phyloP scores from a whole-genome alignment of 305 asterid species.

The Fraxinus velutina region DNA sequence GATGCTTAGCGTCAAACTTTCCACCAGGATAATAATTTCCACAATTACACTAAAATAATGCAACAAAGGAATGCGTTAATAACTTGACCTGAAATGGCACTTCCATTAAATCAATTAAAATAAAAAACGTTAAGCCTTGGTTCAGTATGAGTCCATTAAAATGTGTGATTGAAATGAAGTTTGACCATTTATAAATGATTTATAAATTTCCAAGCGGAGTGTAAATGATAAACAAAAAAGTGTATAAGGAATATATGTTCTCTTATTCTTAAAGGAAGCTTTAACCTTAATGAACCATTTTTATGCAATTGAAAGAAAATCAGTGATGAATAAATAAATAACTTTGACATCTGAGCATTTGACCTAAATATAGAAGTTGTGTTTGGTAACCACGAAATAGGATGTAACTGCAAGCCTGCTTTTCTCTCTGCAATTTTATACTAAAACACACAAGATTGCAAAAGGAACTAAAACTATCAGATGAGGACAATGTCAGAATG shows the following conservation, averaged over 20 bases:
- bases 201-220: background rate
- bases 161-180: background rate
- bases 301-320: background rate
- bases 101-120: background rate
- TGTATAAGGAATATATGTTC: background rate
- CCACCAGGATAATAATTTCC: background rate
- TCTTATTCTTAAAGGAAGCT: background rate
- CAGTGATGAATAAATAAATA: background rate
- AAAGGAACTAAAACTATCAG: background rate
- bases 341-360: background rate
- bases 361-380: background rate
- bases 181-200: background rate
- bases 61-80: background rate
- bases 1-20: background rate
- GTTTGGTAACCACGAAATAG: background rate
- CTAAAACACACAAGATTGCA: background rate
- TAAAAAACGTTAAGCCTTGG: background rate
- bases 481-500: background rate
- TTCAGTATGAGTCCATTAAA: background rate
- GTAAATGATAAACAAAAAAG: background rate
- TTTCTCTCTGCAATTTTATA: background rate
- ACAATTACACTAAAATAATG: background rate
- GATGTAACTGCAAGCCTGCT: background rate
- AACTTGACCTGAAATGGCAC: background rate
- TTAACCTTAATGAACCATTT: background rate